Evolutionary conservation across 2,329 filamentous ascomycete species (phyloP), one percentile per base, ranked within the genome.

Genomic region (Teratosphaeria pseudoeucalypti): DNA sequence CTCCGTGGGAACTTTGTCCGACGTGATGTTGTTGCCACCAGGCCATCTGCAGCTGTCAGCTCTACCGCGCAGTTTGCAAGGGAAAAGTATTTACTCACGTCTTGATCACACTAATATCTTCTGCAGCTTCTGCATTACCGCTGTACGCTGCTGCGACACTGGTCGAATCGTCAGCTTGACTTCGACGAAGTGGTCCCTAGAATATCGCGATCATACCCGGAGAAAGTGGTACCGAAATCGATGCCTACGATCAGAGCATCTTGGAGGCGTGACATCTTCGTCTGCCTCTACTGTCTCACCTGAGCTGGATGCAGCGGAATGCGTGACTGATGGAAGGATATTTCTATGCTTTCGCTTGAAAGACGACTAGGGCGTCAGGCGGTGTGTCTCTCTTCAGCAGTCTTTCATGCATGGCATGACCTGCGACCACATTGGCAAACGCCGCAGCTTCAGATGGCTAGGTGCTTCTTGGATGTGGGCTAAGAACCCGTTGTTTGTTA

Each of bases 141-240:
- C 60, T 61, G 56, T 64, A 63, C 23, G 60, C 57, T 10, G 34
- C 27, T 32, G 78, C 82, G 77, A 72, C 86, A 84, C 60, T 61
- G 34, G 6, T n/a, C 6, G 27, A 12, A 29, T 5, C 32, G 32
- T 58, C 53, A 58, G 54, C 26, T 6, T 53, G 29, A 23, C 23
- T 23, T 23, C 23, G 23, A 23, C 1, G 1, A 23, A 23, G 23
- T 23, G 23, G 23, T 23, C 23, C 23, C 23, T 1, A 23, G 16
- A 34, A 19, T 43, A 2, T 32, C 16, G 14, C 12, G n/a, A 23
- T 23, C 56, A 23, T 34, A 61, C 60, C 87, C 87, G 43, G 85
- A 89, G 70, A 88, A 91, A 1, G 88, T 91, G 12, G 88, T 91
- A 14, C 88, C 88, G 75, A 91, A 91, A 71, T 91, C 88, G 11